phyloP scores from a whole-genome alignment of 139 green algal species.

The Chlorella sp. region DNA sequence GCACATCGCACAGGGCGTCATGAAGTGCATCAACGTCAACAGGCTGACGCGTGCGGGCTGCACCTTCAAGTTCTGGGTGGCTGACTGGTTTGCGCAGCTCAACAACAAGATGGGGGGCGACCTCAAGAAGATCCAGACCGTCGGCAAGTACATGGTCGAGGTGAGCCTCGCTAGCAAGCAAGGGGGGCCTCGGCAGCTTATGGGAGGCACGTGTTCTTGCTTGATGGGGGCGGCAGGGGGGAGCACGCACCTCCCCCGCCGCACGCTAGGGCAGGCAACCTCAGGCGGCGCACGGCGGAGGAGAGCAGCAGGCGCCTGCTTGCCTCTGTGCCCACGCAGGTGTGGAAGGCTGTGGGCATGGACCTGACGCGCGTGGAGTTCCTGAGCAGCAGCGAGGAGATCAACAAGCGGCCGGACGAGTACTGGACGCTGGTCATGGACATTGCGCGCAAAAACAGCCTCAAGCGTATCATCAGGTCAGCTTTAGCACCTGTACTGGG shows the following conservation, averaged over 20 bases:
- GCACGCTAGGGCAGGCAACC: too few species aligned
- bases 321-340: constrained; percentile 34
- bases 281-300: too few species aligned
- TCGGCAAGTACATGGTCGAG: constrained; percentile 97
- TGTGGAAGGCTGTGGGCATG: constrained; percentile 99
- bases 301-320: too few species aligned
- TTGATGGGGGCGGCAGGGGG: too few species aligned
- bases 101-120: constrained; percentile 78
- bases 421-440: constrained; percentile 92
- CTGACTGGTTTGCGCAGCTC: constrained; percentile 78
- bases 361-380: constrained; percentile 84
- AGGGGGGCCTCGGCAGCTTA: too few species aligned
- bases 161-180: too few species aligned
- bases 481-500: constrained; percentile 1
- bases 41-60: constrained; percentile 91
- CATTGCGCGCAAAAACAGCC: constrained; percentile 80
- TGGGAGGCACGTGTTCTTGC: background rate
- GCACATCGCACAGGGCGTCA: constrained; percentile 97
- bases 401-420: constrained; percentile 66
- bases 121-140: constrained; percentile 97
- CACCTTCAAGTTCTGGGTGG: constrained; percentile 95
- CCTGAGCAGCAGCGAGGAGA: constrained; percentile 69
- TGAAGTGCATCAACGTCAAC: constrained; percentile 99
- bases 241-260: too few species aligned
- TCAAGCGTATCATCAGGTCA: constrained; percentile 77